These are phyloP conservation scores for Grosmannia serpens DNA, from an alignment of 2,329 filamentous ascomycete genomes.

Conservation along the genomic window DNA sequence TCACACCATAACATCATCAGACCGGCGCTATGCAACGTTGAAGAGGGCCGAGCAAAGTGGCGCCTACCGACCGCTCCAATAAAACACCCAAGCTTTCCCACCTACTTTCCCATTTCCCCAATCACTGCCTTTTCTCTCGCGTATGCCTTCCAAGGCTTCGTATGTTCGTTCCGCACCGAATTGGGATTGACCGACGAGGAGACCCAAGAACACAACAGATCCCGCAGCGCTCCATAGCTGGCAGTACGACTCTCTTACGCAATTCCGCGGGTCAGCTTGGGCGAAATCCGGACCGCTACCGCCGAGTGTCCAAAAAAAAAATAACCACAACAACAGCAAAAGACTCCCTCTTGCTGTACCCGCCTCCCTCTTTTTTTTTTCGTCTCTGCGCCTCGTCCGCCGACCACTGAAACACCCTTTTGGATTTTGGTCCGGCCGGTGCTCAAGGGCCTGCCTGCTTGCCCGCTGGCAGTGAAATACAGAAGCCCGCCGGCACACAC, in stretches of 20 bases:
- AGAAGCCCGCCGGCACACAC: background rate
- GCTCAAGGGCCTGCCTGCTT: background rate
- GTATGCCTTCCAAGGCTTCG: background rate
- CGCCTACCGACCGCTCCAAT: slow-evolving; percentile 1
- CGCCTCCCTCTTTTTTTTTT: background rate
- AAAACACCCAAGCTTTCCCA: background rate
- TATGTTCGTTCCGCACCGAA: background rate
- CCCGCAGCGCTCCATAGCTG: background rate
- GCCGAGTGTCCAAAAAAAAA: slow-evolving; percentile 1
- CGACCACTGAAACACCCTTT: background rate
- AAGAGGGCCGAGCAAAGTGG: background rate
- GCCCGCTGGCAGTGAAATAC: background rate
- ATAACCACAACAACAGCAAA: background rate
- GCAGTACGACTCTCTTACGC: background rate
- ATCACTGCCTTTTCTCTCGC: background rate
- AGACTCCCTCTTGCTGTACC: background rate
- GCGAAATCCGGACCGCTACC: background rate
- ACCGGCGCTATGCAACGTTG: background rate
- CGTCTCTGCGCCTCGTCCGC: background rate
- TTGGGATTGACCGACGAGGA: background rate
- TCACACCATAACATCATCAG: background rate
- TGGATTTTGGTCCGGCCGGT: background rate
- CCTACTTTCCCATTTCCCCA: background rate
- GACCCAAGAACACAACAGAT: background rate
- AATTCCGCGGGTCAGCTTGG: background rate